Percentiles rank a stretch among this genome's conserved stretches.
Conservation (phyloP, 1,284 basidiomycete genomes). For the Peniophora sp. region DNA sequence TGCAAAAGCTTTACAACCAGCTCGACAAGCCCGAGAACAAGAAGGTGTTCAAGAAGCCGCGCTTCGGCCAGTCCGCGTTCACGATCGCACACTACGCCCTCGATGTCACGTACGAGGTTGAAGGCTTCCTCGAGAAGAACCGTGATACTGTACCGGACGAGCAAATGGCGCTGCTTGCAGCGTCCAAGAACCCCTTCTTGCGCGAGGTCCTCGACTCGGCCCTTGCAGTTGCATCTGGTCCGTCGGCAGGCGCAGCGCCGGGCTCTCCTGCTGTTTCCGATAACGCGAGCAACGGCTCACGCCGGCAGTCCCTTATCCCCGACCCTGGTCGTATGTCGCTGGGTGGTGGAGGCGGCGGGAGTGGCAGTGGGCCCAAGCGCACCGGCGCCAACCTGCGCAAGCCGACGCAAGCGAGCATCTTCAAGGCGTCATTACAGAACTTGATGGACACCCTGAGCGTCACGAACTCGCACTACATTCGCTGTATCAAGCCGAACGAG, state of each 20-base stretch:
- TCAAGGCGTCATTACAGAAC: conserved; percentile 90
- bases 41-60: conserved; percentile 93
- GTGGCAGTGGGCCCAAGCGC: conserved; percentile 41
- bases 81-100: conserved; percentile 98
- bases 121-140: conserved; percentile 99
- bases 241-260: conserved; percentile 59
- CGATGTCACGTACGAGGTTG: conserved; percentile 97
- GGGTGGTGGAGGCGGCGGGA: conserved; percentile 46
- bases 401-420: conserved; percentile 96
- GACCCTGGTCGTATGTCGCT: conserved; percentile 77
- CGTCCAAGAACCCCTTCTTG: conserved; percentile 87
- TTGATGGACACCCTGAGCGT: conserved; percentile 97
- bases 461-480: conserved; percentile 98
- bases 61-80: conserved; percentile 95
- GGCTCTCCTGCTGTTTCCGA: conserved; percentile 68
- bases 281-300: conserved; percentile 62
- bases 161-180: conserved; percentile 81
- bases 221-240: conserved; percentile 31
- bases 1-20: conserved; percentile 90
- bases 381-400: conserved; percentile 73
- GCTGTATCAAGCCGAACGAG: conserved; percentile 99
- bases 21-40: conserved; percentile 83
- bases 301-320: conserved; percentile 75
- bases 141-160: conserved; percentile 98
- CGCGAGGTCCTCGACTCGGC: conserved; percentile 92